Conservation (phyloP, 2,329 filamentous ascomycete genomes). For the Proliferodiscus dingleyae region DNA sequence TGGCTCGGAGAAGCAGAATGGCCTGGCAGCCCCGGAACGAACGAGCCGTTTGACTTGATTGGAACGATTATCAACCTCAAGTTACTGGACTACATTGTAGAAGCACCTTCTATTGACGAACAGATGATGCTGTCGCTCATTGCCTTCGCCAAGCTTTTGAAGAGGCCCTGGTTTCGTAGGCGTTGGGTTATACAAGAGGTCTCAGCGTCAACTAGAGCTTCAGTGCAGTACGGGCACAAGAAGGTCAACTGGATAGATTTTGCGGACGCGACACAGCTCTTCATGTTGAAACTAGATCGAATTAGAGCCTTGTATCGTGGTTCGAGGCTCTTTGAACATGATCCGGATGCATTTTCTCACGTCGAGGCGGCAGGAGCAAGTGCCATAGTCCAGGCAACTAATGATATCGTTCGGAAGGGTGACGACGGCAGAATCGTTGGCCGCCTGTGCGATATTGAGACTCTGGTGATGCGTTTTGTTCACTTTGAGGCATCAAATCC, state of each 20-base stretch:
- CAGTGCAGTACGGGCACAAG: constrained; percentile 28
- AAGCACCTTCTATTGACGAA: too few relatives aligned
- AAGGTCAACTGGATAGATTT: constrained; percentile 19
- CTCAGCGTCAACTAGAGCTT: too few relatives aligned
- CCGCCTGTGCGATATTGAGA: constrained; percentile 14
- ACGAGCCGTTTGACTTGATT: too few relatives aligned
- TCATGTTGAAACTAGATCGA: constrained; percentile 13
- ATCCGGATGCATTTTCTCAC: too few relatives aligned
- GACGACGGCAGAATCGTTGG: constrained; percentile 1
- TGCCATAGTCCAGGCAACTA: constrained; percentile 15
- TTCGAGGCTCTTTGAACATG: background rate
- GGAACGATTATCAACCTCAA: too few relatives aligned
- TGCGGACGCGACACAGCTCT: constrained; percentile 18
- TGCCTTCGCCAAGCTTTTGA: too few relatives aligned
- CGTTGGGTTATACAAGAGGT: background rate
- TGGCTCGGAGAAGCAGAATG: too few relatives aligned
- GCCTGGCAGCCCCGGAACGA: too few relatives aligned
- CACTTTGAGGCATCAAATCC: constrained; percentile 25
- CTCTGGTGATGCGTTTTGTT: constrained; percentile 18
- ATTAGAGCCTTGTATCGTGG: constrained; percentile 3
- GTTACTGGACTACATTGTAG: too few relatives aligned
- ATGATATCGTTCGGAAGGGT: constrained; percentile 17
- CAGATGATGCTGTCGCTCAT: too few relatives aligned
- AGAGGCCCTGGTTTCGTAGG: too few relatives aligned
- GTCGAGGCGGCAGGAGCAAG: constrained; percentile 6